Base-by-base conservation (phyloP, 2,329 filamentous ascomycete species). In the Anisogramma anomala region DNA sequence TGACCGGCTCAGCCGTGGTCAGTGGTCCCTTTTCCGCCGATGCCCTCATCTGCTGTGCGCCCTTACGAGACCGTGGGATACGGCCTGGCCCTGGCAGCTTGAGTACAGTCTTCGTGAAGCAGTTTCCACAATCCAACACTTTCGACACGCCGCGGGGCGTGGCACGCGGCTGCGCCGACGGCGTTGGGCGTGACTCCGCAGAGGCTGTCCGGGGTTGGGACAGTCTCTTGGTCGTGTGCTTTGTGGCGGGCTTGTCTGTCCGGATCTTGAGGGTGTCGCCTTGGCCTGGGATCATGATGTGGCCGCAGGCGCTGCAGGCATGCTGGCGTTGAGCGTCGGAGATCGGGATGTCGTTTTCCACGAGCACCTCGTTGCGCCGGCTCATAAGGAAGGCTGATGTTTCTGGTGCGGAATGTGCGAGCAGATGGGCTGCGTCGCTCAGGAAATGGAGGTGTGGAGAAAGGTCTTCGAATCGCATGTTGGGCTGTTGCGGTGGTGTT, bases 351-450 rank as follows among this genome's bases (percentile, higher is more conserved):
- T 65, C 62, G 48, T 70, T 61, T 37, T 67, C 59, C 33, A 66
- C 62, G 51, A 75, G 62, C 11, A 79, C 54, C 8, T 62, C 57
- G 47, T 67, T 66, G 42, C 71, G 66, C 41, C 65, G 63, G 50
- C 61, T 65, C 71, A 80, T 74, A 28, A 81, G 60, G 53, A 74
- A 68, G 10, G 74, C 72, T 11, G 77, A 78, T 1, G 66, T 71
- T 47, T 71, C 65, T 1, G 77, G 75, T 1, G 74, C 67, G 2
- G 65, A 57, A 9, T 58, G 54, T 3, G 66, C 61, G 13, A 81
- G 61, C 8, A 79, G 56, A 58, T 81, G 71, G 2, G 75, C 73
- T 1, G 76, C 73, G 53, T 79, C 68, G 9, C 69, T 72, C 3
- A 81, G 65, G 47, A 68, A 77, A 9, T 53, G 53, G 31, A 68